Base-by-base conservation (phyloP, 2,329 filamentous ascomycete genomes). In the Rhexocercosporidium sp. region DNA sequence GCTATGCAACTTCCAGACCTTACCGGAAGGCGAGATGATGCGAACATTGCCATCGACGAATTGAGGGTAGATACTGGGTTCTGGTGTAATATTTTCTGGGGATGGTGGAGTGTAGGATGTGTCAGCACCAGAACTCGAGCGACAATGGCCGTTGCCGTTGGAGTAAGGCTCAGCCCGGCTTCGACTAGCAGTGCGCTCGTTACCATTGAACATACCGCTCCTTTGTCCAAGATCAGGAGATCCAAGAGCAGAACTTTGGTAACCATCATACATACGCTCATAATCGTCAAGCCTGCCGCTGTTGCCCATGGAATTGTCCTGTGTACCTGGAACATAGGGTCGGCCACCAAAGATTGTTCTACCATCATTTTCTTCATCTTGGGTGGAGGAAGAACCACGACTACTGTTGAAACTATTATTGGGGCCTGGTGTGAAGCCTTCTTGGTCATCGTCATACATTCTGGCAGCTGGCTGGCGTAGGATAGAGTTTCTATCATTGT, bases 11-110 rank as follows among this genome's bases (percentile, higher is more conserved):
- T 73, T 73, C 75, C 75, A 77, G 4, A 54, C 47, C 12, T 65
- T 69, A 7, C 75, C 75, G 18, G 68, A 68, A 4, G 67, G 69
- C 2, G 72, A 72, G 3, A 64, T 57, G 9, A 77, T 75, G 22
- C 73, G 59, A 7, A 76, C 72, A 62, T 77, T 73, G 1, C 69
- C 74, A 49, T 74, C 73, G 1, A 25, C 9, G 29, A 74, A 75
- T 14, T 62, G 22, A 1, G 71, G 69, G 22, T 60, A 65, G 16
- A 34, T 12, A 25, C 22, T 54, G 5, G 56, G 46, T 2, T 12
- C 1, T 12, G 57, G n/a, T 27, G 6, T 3, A 54, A 54, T 22
- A 53, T 27, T 14, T 8, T 51, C 57, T n/a, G 41, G 25, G 7
- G 54, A 27, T 27, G n/a, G 9, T 9, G 3, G 22, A 22, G 34